Base-by-base conservation (phyloP, 257 asterid species). In the Primulina tabacum region DNA sequence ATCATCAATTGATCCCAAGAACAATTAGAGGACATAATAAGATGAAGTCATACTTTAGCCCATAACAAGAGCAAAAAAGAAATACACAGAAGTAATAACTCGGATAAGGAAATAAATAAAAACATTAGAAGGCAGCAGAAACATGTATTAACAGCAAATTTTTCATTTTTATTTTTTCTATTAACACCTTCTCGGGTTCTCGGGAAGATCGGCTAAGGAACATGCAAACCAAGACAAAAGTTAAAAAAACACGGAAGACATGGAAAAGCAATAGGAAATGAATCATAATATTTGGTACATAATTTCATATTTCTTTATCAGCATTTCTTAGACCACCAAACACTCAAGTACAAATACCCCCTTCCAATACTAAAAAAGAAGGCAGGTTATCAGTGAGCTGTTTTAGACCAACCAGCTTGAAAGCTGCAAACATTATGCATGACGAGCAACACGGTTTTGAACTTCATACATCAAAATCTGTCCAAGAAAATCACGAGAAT, bases 1-100 rank as follows among this genome's bases (percentile, higher is more conserved):
- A 73, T 61, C 69, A 74, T 62, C 75, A 78, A 59, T 35, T 8
- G 66, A 65, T 62, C 50, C 67, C 66, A 82, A 32, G 32, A 73
- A 74, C 50, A 29, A 61, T 72, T 34, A 81, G 70, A 18, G 8
- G 56, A 16, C 57, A 55, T 26, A 40, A 21, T 64, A 78, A 47
- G 20, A 60, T 68, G 62, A 24, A 55, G 32, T 32, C 56, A 61
- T 18, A 53, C 61, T 60, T 29, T 24, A 37, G 14, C 69, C 37
- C n/a, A 67, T 59, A 64, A 43, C 50, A 72, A 57, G 17, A 62
- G 37, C 43, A 60, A 57, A 43, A 26, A 69, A 70, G 30, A 61
- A 50, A 65, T 26, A 65, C 8, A 29, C 66, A 62, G 17, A 56
- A 40, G 70, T 68, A 63, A 77, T 38, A 32, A 37, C 21, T 72